These are phyloP conservation scores for Talaromyces trachyspermus DNA, from an alignment of 495 filamentous ascomycete species.

Conservation along the genomic window DNA sequence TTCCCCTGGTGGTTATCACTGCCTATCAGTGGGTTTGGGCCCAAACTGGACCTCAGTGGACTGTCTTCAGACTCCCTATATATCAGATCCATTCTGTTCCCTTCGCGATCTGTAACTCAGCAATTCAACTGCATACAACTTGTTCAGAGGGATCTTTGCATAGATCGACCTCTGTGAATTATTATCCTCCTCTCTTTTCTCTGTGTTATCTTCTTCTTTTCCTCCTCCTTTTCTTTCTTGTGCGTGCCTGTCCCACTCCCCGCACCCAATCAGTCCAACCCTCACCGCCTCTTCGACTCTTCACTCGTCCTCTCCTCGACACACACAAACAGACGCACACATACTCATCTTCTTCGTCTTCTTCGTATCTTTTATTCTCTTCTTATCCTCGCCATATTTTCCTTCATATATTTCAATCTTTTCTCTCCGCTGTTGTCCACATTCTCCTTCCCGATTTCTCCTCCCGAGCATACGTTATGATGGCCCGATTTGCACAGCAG, in stretches of 20 bases:
- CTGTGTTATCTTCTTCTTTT: background rate
- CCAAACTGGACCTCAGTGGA: too few species aligned
- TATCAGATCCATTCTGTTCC: conserved; percentile 7
- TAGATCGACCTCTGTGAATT: conserved; percentile 3
- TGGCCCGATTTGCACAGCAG: conserved; percentile 41
- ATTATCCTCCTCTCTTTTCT: background rate
- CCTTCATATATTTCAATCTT: conserved; percentile 8
- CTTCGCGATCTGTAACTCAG: background rate
- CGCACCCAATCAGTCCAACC: conserved; percentile 11
- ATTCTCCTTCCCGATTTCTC: conserved; percentile 11
- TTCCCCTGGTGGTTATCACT: too few species aligned
- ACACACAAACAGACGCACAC: conserved; percentile 22
- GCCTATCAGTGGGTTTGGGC: too few species aligned
- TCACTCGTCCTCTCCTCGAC: conserved; percentile 10
- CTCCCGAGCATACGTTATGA: conserved; percentile 18
- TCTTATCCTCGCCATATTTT: conserved; percentile 6
- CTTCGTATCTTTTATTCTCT: conserved; percentile 6
- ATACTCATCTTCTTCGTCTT: conserved; percentile 5
- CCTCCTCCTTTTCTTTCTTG: conserved; percentile 3
- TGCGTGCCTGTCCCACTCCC: too few species aligned
- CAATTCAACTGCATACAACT: conserved; percentile 2
- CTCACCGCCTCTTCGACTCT: conserved; percentile 13
- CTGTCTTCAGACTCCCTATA: too few species aligned
- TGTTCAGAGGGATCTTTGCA: background rate
- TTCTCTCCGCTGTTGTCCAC: conserved; percentile 24